Conservation (phyloP, 768 basidiomycete genomes). For the Pleurotus tuoliensis region DNA sequence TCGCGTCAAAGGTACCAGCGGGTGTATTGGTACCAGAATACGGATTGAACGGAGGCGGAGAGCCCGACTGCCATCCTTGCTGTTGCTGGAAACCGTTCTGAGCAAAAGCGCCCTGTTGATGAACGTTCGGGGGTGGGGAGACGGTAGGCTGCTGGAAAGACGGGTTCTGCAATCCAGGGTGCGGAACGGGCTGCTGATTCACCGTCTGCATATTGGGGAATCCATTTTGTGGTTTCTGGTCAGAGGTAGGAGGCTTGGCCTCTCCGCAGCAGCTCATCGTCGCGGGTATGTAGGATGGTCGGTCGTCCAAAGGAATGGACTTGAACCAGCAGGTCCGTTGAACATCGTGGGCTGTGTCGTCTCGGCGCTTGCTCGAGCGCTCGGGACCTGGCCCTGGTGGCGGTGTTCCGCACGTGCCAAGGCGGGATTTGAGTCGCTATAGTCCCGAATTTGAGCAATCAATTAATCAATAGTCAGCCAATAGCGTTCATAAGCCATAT, state of each 20-base stretch:
- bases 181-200: conserved; percentile 48
- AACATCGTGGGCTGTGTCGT: conserved; percentile 8
- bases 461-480: too few relatives aligned
- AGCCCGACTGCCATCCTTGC: conserved; percentile 33
- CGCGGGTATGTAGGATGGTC: conserved; percentile 6
- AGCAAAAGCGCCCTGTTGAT: conserved; percentile 16
- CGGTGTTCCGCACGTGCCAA: background rate
- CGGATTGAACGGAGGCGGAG: conserved; percentile 25
- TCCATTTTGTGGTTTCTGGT: conserved; percentile 22
- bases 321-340: background rate
- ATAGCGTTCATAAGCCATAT: too few relatives aligned
- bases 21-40: conserved; percentile 10
- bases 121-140: conserved; percentile 40
- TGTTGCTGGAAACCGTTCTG: conserved; percentile 22
- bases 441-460: too few relatives aligned
- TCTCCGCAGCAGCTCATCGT: conserved; percentile 72
- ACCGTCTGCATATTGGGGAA: conserved; percentile 27
- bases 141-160: conserved; percentile 37
- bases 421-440: too few relatives aligned
- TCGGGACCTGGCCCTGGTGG: background rate
- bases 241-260: conserved; percentile 25
- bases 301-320: conserved; percentile 2
- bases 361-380: conserved; percentile 1
- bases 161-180: conserved; percentile 38
- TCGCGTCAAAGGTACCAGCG: conserved; percentile 11